Evolutionary conservation across 2,329 filamentous ascomycete genomes (phyloP), one percentile per base, ranked within the genome.

Genomic region (Pseudopyricularia cyperi): DNA sequence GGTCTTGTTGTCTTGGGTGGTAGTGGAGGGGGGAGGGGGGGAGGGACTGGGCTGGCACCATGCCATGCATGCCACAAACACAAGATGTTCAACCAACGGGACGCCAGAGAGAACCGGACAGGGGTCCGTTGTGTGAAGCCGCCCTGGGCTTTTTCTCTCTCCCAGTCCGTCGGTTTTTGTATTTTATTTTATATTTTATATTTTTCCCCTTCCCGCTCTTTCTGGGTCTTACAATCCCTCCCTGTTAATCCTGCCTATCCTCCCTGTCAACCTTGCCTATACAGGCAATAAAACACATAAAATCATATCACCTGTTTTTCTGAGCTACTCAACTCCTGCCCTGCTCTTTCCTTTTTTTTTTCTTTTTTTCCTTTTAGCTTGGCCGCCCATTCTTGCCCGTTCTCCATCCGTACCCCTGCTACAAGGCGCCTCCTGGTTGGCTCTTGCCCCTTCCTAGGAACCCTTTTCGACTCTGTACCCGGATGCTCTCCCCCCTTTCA

Each of bases 401-500:
- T 42, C 37, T 42, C 37, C 37, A 42, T 42, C 37, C 37, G 37
- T 19, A 42, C 17, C 37, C 17, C 22, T 8, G n/a, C 37, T 42
- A n/a, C 17, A 9, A 22, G 37, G 37, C 22, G 37, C n/a, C 37
- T 52, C 24, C 47, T 47, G 44, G 30, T 33, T 52, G 50, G 32
- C 37, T 17, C 32, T 48, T 30, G 48, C 22, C 42, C 37, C 22
- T 34, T 51, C 33, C 46, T 47, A 19, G n/a, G n/a, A n/a, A n/a
- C 7, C 42, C 46, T 46, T 34, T 44, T 34, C 24, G 22, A 26
- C 46, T 46, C 42, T 51, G 50, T 51, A 42, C 24, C 34, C 34
- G 32, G 26, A 44, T 48, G 50, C 47, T 12, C 37, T 28, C 54
- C 57, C 58, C 44, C 48, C 46, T 49, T 53, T 53, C 35, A 32